Base-by-base conservation (phyloP, 2,329 filamentous ascomycete genomes). In the Colletotrichum somersetense region DNA sequence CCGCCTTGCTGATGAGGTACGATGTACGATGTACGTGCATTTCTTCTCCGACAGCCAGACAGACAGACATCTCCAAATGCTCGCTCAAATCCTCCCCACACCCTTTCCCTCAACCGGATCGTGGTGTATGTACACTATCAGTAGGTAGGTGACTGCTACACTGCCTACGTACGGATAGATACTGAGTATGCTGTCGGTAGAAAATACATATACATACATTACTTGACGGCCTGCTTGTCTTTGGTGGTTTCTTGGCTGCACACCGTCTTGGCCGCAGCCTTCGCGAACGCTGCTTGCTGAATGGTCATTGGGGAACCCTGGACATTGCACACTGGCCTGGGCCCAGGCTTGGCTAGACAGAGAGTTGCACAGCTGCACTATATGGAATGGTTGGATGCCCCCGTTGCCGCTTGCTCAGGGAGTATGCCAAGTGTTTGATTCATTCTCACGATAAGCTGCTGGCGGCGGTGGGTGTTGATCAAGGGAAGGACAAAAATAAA, bases 201-300 rank as follows among this genome's bases (percentile, higher is more conserved):
- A n/a, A n/a, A n/a, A n/a, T n/a, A n/a, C n/a, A n/a, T n/a, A n/a
- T n/a, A 26, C 26, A 44, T 42, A 33, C 5, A 42, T 35, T 48
- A n/a, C 58, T 62, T 33, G 42, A 42, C 18, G 5, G 8, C 7
- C 12, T 52, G 20, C 23, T 5, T 64, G 59, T 64, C 52, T 53
- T 46, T 61, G 48, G 64, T 71, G 42, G 50, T n/a, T 69, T 56
- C 59, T 72, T 72, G 69, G 69, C 69, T 69, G 66, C 66, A 40
- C 59, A 64, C 59, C 26, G 59, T 72, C 69, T 69, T 69, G 69
- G 66, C 69, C n/a, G 66, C 66, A 61, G 56, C 66, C 40, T 18
- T 72, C 66, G 66, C 59, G 46, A 64, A 61, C 59, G 38, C 58
- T 52, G 59, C 26, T 33, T 48, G 57, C 64, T 57, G 57, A 71